phyloP scores from a whole-genome alignment of 2,329 filamentous ascomycete species.

The Remersonia thermophila region DNA sequence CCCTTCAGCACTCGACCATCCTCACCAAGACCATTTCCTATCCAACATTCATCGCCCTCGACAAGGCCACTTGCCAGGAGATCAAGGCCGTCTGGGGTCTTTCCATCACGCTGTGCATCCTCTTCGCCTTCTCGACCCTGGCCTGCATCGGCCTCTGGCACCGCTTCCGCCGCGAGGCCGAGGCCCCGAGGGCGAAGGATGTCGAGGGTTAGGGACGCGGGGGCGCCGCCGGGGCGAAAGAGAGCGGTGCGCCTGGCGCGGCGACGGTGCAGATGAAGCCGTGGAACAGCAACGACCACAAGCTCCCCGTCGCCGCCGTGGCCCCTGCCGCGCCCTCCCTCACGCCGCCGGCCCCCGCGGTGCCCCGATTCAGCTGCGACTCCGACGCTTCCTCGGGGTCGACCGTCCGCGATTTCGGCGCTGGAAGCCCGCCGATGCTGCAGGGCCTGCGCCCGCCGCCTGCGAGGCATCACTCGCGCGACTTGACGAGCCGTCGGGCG shows the following conservation, averaged over 20 bases:
- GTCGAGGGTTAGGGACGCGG: slow-evolving; percentile 17
- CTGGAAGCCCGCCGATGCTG: slow-evolving; percentile 7
- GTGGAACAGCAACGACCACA: slow-evolving; percentile 9
- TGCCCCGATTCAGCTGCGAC: slow-evolving; percentile 15
- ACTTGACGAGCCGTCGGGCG: not conserved
- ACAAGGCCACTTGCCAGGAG: slow-evolving; percentile 15
- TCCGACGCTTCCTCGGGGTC: slow-evolving; percentile 11
- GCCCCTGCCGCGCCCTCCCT: slow-evolving; percentile 7
- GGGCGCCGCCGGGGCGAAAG: slow-evolving; percentile 12
- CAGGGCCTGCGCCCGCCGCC: slow-evolving; percentile 12
- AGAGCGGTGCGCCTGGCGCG: too few species aligned
- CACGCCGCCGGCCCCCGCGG: slow-evolving; percentile 16
- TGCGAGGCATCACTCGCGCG: slow-evolving; percentile 1
- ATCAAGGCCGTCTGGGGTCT: slow-evolving; percentile 17
- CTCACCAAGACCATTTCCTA: slow-evolving; percentile 12
- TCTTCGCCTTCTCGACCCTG: slow-evolving; percentile 14
- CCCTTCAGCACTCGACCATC: slow-evolving; percentile 3
- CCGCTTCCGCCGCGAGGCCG: slow-evolving; percentile 11
- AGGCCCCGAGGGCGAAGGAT: slow-evolving; percentile 9
- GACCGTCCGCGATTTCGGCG: not conserved
- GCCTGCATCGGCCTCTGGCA: slow-evolving; percentile 17
- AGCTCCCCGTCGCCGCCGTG: slow-evolving; percentile 11
- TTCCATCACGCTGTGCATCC: slow-evolving; percentile 14
- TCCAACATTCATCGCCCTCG: slow-evolving; percentile 11
- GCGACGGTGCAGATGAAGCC: slow-evolving; percentile 7